Base-by-base conservation (phyloP, 2,329 filamentous ascomycete genomes). In the Ophiocordyceps camponoti-saundersi region DNA sequence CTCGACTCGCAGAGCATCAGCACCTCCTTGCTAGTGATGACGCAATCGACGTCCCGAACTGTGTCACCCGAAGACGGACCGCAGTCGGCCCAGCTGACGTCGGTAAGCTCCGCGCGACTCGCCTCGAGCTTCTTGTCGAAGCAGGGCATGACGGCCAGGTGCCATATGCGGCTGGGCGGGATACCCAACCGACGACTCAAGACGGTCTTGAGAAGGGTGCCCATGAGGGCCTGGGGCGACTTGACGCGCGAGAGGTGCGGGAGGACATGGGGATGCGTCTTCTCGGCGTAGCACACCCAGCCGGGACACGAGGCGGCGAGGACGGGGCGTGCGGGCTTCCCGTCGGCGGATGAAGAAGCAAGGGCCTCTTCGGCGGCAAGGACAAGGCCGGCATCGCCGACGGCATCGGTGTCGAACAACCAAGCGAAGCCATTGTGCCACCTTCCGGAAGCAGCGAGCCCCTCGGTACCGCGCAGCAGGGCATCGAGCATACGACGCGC, bases 41-140 rank as follows among this genome's bases (percentile, higher is more conserved):
- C 92, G 63, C 90, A 96, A 66, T 98, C 92, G 44, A 96, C 89
- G 58, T 98, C 92, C 48, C 92, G 76, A 23, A 92, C 74, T 1
- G 77, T 77, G 44, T 67, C 64, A 1, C 66, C 69, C 1, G 72
- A 29, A 6, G 26, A 67, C 44, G 58, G 59, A 15, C 65, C 69
- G 46, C 66, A 66, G 40, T 63, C 69, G 47, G 63, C 68, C 89
- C 89, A 95, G 16, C 78, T 76, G 7, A 74, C 67, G 59, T 90
- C 84, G 1, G 89, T 96, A 39, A 98, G 75, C 63, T 98, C 92
- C 61, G 88, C 82, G 46, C 92, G 80, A 55, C 88, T 94, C 7
- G 92, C 92, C 66, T 98, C 92, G 26, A 98, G 75, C 64, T 98
- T 98, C 70, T 98, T 98, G 63, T 98, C 92, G 62, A 98, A 96